Evolutionary conservation across 2,329 filamentous ascomycete species (phyloP), one percentile per base, ranked within the genome.

Genomic region (Sporothrix brunneoviolacea): DNA sequence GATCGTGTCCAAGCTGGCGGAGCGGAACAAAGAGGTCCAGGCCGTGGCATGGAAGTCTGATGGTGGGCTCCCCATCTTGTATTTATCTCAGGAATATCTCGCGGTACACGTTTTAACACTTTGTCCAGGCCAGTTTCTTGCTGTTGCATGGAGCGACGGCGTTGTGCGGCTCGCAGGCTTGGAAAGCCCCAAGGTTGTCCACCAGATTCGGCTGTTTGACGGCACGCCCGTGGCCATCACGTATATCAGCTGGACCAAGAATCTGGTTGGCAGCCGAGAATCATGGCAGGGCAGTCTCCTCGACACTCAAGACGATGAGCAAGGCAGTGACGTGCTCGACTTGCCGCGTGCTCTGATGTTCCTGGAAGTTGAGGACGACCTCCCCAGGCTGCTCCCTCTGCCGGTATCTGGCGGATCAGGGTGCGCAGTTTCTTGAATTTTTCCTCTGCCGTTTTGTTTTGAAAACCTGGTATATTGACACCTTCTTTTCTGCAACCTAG

Each of bases 61-160:
- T 61, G 84, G 84, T 85, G 61, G 61, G 72, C 57, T 12, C n/a
- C 15, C 3, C 1, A 4, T 36, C 8, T 6, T 28, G 12, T 28
- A 30, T 30, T 36, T 42, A 28, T 21, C 7, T 39, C 33, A 52
- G 35, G 50, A 27, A 50, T 35, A 4, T 47, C 33, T 13, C 36
- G 68, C 65, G 65, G 21, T 9, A 8, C 4, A 38, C 12, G 10
- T 9, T 33, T n/a, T 40, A 18, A 32, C 13, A 21, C n/a, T 22
- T 28, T 48, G 24, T 16, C 43, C 13, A 85, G 83, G 85, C 8
- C 84, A 88, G 55, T 82, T 88, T 37, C 76, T 96, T 49, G 89
- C 89, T 13, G 80, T 93, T 13, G 88, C 83, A 40, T 95, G 88
- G 82, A 88, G 80, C 58, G 88, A 95, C 70, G 86, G 87, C 24